Evolutionary conservation across 2,329 filamentous ascomycete species (phyloP), one percentile per base, ranked within the genome.

Genomic region (Fusarium sp.): DNA sequence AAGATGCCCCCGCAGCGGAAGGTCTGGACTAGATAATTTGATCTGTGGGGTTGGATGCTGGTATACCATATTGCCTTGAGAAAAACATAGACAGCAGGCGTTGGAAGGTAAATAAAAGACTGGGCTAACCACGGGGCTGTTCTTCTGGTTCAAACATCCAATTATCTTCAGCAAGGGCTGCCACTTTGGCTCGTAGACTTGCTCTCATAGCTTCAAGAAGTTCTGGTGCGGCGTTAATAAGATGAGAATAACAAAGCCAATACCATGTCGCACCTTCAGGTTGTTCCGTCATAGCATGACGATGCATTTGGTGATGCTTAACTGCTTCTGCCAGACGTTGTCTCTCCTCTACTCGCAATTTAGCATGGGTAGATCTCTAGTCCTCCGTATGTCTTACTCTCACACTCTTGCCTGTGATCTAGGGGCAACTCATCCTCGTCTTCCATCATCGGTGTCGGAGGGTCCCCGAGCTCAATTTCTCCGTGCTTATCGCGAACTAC

Each of bases 131-230:
- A 44, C 84, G 84, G 47, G 82, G 81, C 69, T 86, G 84, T 61
- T 89, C 87, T 76, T 94, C 92, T 5, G 89, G 85, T 81, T 95
- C 94, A 82, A 93, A 97, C 92, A 97, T 97, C 95, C 95, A 98
- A 77, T 92, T 93, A 79, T 98, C 95, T 57, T 96, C 93, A 28
- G 93, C 89, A 56, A 97, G 83, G 20, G 91, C 90, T 22, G 90
- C 88, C 5, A 95, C 92, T 80, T 94, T 94, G 66, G 90, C 90
- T 75, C 90, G 87, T 62, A 97, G 84, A 80, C 92, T 95, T 39
- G 90, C 88, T 72, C 90, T 89, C 54, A 95, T 88, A 28, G 90
- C 88, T 72, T 92, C 90, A 32, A 94, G 85, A 8, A 95, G 86
- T 81, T 95, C 93, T 91, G 67, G 28, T 55, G 76, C 28, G 28